Evolutionary conservation across 2,329 filamentous ascomycete species (phyloP).

Genomic region (Arthrinium phaeospermum): DNA sequence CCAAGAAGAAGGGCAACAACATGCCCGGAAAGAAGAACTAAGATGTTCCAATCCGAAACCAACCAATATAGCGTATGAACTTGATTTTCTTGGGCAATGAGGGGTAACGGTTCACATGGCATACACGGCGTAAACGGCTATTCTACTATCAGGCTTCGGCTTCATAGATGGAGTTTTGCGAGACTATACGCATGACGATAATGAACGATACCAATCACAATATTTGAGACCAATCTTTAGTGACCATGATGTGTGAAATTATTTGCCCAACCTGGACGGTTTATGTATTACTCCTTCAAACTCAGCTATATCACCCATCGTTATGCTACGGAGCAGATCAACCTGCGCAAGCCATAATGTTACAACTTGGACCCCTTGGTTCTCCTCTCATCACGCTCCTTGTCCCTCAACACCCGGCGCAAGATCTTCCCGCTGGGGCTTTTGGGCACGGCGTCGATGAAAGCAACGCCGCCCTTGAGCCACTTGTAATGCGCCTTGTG

Average conservation of each 20-base stretch:
- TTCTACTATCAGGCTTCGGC: background rate
- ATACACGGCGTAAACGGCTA: background rate
- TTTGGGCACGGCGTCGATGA: conserved; percentile 66
- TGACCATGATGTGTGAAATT: background rate
- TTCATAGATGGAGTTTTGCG: conserved; percentile 14
- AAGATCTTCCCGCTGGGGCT: conserved; percentile 70
- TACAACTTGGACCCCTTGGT: conserved; percentile 67
- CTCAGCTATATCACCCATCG: background rate
- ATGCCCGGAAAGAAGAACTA: conserved; percentile 34
- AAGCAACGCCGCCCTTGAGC: conserved; percentile 59
- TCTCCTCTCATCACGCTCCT: conserved; percentile 68
- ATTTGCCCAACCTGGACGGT: no score
- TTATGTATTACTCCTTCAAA: no score
- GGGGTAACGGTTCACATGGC: conserved; percentile 5
- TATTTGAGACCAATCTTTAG: background rate
- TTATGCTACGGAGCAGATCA: background rate
- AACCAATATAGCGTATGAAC: background rate
- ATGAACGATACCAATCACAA: background rate
- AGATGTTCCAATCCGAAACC: background rate
- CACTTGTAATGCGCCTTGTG: conserved; percentile 66
- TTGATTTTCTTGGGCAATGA: conserved; percentile 12
- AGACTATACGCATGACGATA: background rate
- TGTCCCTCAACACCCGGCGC: conserved; percentile 66
- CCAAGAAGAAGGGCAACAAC: conserved; percentile 61
- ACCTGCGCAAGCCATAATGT: conserved; percentile 15